phyloP scores from a whole-genome alignment of 176 grass and related monocot species.

The Triticum turgidum region DNA sequence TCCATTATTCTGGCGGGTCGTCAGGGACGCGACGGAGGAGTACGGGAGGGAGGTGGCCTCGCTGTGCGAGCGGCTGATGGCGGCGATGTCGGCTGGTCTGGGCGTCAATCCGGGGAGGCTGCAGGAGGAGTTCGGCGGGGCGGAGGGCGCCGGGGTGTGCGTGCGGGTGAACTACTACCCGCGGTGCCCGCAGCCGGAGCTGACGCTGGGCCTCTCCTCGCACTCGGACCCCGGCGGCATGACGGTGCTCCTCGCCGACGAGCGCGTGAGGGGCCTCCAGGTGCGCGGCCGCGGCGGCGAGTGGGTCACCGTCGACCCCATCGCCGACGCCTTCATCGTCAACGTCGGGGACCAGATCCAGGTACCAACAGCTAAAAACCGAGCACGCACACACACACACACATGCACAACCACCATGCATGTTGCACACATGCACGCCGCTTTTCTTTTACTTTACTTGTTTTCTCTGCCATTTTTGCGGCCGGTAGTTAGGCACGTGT shows the following conservation, averaged over 20 bases:
- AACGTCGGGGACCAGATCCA: constrained; percentile 94
- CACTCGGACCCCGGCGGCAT: constrained; percentile 91
- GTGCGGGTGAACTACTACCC: constrained; percentile 86
- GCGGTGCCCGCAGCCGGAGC: constrained; percentile 84
- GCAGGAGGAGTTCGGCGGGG: constrained; percentile 59
- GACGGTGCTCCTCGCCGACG: constrained; percentile 71
- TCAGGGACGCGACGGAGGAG: constrained; percentile 51
- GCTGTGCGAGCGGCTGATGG: constrained; percentile 56
- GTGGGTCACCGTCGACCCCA: constrained; percentile 64
- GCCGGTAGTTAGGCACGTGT: too few species aligned
- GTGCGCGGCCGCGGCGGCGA: constrained; percentile 31
- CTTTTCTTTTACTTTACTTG: not conserved
- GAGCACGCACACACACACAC: not conserved
- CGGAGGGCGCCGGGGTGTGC: constrained; percentile 47
- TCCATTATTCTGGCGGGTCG: not conserved
- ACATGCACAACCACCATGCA: not conserved
- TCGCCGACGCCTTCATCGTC: constrained; percentile 68
- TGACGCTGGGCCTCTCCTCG: constrained; percentile 67
- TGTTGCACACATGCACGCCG: not conserved
- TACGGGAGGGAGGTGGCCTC: constrained; percentile 55
- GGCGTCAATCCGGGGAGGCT: constrained; percentile 26
- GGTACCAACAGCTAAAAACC: not conserved
- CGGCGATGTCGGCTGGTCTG: constrained; percentile 49
- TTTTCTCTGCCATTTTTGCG: not conserved
- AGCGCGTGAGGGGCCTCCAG: constrained; percentile 71